Percentiles rank a stretch among this genome's conserved stretches.
phyloP scores from a whole-genome alignment of 2,329 filamentous ascomycete genomes.

The Thelonectria rubi region DNA sequence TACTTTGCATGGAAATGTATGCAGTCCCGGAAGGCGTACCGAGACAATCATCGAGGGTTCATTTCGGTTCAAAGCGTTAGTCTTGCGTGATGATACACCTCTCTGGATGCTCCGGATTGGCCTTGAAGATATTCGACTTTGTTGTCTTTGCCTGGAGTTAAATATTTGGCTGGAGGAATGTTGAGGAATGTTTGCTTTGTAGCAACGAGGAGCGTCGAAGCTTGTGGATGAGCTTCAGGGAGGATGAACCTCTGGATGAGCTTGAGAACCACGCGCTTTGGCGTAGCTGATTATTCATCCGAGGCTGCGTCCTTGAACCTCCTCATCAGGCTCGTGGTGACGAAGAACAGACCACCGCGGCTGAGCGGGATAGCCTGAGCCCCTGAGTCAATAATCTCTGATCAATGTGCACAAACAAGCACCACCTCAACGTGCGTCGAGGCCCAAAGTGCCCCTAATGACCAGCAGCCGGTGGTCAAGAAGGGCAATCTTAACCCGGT shows the following conservation, averaged over 20 bases:
- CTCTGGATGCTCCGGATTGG: constrained; percentile 4
- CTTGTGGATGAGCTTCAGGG: not conserved
- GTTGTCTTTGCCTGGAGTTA: not conserved
- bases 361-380: constrained; percentile 18
- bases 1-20: not conserved
- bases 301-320: constrained; percentile 18
- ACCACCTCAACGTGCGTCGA: constrained; percentile 23
- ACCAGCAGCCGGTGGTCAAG: constrained; percentile 20
- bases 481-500: constrained; percentile 30
- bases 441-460: constrained; percentile 19
- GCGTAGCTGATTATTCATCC: constrained; percentile 14
- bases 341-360: constrained; percentile 32
- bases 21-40: constrained; percentile 5
- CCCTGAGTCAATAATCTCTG: constrained; percentile 25
- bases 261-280: constrained; percentile 17
- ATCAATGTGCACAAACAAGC: constrained; percentile 36
- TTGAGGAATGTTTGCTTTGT: too few species aligned
- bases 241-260: not conserved
- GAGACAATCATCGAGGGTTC: constrained; percentile 8
- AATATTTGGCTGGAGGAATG: too few species aligned
- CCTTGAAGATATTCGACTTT: not conserved
- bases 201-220: not conserved
- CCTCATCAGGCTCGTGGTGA: constrained; percentile 27
- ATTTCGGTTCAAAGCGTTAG: constrained; percentile 20
- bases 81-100: constrained; percentile 3